These are phyloP conservation scores for Exophiala mesophila DNA, from an alignment of 2,329 filamentous ascomycete species.

Conservation along the genomic window DNA sequence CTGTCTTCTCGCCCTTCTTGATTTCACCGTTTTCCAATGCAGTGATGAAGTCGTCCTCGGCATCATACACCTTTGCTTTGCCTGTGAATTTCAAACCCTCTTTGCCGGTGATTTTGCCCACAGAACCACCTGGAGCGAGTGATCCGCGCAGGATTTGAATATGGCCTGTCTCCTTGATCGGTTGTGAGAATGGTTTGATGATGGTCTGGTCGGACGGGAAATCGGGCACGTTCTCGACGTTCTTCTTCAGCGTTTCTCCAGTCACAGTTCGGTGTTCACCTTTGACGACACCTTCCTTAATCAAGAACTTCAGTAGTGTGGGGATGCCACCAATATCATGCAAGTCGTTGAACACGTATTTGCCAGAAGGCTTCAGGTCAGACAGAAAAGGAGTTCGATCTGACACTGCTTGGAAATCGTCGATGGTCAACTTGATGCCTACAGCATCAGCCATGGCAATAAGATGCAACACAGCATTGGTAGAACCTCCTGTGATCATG, in stretches of 20 bases:
- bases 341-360: conserved; percentile 58
- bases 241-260: conserved; percentile 55
- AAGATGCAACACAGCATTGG: conserved; percentile 78
- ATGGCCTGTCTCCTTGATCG: conserved; percentile 67
- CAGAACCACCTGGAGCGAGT: conserved; percentile 64
- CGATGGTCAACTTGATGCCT: conserved; percentile 74
- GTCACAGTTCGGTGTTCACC: conserved; percentile 58
- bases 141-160: conserved; percentile 68
- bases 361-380: conserved; percentile 72
- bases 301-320: conserved; percentile 53
- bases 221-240: conserved; percentile 54
- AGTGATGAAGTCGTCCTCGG: conserved; percentile 63
- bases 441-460: conserved; percentile 80
- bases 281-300: conserved; percentile 55
- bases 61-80: conserved; percentile 66
- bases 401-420: conserved; percentile 79
- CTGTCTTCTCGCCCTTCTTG: conserved; percentile 71
- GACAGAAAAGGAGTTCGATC: conserved; percentile 75
- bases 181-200: conserved; percentile 61
- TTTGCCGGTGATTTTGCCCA: conserved; percentile 74
- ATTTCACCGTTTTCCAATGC: conserved; percentile 64
- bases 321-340: conserved; percentile 55
- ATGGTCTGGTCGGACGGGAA: conserved; percentile 67
- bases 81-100: conserved; percentile 64
- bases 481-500: conserved; percentile 77